phyloP scores from a whole-genome alignment of 371 early-diverging fungal genomes.

The Syncephalastrum contaminatum region DNA sequence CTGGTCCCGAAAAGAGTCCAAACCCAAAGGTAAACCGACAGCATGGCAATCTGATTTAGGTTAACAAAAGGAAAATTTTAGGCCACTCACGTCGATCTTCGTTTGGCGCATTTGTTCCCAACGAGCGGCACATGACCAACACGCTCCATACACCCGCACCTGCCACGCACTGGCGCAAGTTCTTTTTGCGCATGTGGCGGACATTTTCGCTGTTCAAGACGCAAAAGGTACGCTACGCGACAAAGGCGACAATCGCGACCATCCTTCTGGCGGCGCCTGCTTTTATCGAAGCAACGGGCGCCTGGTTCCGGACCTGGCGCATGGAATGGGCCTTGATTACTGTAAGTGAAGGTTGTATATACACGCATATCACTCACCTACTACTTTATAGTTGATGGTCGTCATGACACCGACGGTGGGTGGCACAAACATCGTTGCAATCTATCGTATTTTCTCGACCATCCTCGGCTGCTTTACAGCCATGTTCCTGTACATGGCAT shows the following conservation, averaged over 20 bases:
- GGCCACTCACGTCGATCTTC: slow-evolving; percentile 4
- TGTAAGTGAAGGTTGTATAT: slow-evolving; percentile 26
- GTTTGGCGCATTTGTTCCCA: slow-evolving; percentile 35
- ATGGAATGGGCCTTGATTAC: slow-evolving; percentile 86
- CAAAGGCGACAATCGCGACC: slow-evolving; percentile 64
- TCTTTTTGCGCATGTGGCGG: slow-evolving; percentile 62
- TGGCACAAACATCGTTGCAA: slow-evolving; percentile 71
- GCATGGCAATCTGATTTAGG: not conserved
- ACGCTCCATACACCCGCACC: slow-evolving; percentile 73
- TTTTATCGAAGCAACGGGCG: slow-evolving; percentile 58
- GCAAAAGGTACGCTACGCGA: slow-evolving; percentile 69
- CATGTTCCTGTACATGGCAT: slow-evolving; percentile 55
- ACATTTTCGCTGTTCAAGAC: slow-evolving; percentile 57
- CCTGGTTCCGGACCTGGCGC: slow-evolving; percentile 62
- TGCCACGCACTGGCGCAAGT: slow-evolving; percentile 44
- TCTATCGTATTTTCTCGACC: slow-evolving; percentile 78
- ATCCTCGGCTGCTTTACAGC: slow-evolving; percentile 66
- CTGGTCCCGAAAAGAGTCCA: slow-evolving; percentile 3
- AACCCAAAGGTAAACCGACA: slow-evolving; percentile 4
- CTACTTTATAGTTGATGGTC: slow-evolving; percentile 50
- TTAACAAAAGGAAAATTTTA: not conserved
- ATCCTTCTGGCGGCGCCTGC: slow-evolving; percentile 66
- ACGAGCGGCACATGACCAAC: slow-evolving; percentile 50
- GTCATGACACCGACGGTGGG: slow-evolving; percentile 91
- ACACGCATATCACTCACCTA: not conserved